phyloP scores from a whole-genome alignment of 805 yeast species.

The Candida morakotiae region DNA sequence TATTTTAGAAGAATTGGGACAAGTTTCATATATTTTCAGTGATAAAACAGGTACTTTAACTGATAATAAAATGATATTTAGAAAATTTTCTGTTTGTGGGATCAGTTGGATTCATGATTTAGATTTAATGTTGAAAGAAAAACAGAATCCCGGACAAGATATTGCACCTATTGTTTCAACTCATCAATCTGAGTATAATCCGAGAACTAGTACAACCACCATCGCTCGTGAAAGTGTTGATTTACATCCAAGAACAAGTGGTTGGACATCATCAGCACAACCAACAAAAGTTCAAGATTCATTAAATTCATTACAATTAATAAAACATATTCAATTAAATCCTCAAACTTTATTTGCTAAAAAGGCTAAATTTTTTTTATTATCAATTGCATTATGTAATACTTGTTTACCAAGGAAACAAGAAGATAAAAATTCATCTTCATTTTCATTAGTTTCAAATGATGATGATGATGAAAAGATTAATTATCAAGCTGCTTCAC shows the following conservation, averaged over 20 bases:
- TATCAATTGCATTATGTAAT: conserved; percentile 84
- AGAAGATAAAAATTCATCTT: background rate
- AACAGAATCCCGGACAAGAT: conserved; percentile 7
- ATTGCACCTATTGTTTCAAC: conserved; percentile 7
- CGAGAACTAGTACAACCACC: conserved; percentile 27
- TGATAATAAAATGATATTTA: conserved; percentile 88
- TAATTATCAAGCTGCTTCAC: conserved; percentile 90
- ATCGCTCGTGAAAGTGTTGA: conserved; percentile 33
- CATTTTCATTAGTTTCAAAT: conserved; percentile 15
- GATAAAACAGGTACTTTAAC: conserved; percentile 98
- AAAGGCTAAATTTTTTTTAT: conserved; percentile 72
- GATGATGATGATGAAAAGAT: conserved; percentile 41
- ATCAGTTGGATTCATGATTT: conserved; percentile 83
- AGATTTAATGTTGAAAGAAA: conserved; percentile 33
- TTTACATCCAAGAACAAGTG: conserved; percentile 14
- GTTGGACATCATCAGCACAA: conserved; percentile 49
- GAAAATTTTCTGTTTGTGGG: conserved; percentile 86
- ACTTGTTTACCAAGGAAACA: conserved; percentile 74
- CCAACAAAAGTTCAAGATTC: conserved; percentile 40
- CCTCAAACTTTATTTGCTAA: conserved; percentile 70
- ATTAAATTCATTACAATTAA: conserved; percentile 56
- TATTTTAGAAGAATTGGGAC: conserved; percentile 93
- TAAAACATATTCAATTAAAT: conserved; percentile 63
- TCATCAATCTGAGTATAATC: conserved; percentile 8
- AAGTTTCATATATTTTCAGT: conserved; percentile 89